Evolutionary conservation across 1,284 basidiomycete species (phyloP).

Genomic region (Exobasidium cylindrosporum): DNA sequence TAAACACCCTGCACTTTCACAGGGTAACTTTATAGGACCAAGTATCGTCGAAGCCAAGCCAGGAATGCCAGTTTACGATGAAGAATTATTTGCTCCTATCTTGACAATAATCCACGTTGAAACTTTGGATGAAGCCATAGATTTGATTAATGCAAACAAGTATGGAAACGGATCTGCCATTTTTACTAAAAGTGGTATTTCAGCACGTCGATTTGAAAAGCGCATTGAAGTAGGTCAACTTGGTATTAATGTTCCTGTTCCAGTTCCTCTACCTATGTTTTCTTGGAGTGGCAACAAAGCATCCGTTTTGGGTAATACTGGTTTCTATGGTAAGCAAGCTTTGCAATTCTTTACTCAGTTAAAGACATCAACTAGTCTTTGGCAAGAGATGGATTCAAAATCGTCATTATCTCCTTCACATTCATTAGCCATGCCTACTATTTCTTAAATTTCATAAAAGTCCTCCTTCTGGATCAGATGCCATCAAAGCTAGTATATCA

Average conservation of each 20-base stretch:
- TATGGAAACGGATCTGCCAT: constrained; percentile 86
- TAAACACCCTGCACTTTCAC: constrained; percentile 71
- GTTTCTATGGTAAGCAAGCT: constrained; percentile 45
- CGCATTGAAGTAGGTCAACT: constrained; percentile 83
- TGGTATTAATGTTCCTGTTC: constrained; percentile 81
- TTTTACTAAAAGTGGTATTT: constrained; percentile 94
- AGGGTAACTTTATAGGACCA: constrained; percentile 94
- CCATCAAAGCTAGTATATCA: too few relatives aligned
- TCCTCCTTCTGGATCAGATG: too few relatives aligned
- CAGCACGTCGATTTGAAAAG: constrained; percentile 86
- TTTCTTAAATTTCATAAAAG: too few relatives aligned
- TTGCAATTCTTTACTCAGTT: constrained; percentile 44
- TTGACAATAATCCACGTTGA: constrained; percentile 76
- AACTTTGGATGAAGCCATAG: constrained; percentile 83
- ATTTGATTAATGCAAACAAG: constrained; percentile 41
- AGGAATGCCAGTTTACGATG: constrained; percentile 76
- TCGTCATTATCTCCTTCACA: too few relatives aligned
- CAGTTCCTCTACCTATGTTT: constrained; percentile 79
- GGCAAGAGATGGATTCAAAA: too few relatives aligned
- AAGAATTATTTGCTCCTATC: constrained; percentile 91
- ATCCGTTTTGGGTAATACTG: constrained; percentile 68
- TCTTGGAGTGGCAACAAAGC: constrained; percentile 74
- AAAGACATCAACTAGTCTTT: constrained; percentile 39
- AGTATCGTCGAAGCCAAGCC: constrained; percentile 81
- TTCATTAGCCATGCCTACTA: too few relatives aligned